Conservation (phyloP, 345 rosid genomes). For the Hibiscus mutabilis region DNA sequence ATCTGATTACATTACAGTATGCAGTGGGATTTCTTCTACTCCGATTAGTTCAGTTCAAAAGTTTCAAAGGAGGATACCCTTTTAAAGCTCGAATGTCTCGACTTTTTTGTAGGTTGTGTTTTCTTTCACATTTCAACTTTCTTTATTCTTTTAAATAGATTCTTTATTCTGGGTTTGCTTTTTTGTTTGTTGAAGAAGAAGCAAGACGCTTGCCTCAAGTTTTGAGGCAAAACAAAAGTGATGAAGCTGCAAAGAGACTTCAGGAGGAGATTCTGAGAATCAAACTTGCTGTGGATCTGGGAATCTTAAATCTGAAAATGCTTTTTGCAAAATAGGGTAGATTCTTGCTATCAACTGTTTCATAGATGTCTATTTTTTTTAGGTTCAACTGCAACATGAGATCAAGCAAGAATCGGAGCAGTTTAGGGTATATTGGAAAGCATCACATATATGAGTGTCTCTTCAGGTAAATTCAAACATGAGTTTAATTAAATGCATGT, state of each 20-base stretch:
- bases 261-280: constrained; percentile 83
- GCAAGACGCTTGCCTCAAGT: constrained; percentile 96
- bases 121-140: no score
- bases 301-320: background rate
- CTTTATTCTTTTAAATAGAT: no score
- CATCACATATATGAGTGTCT: no score
- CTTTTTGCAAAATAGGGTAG: background rate
- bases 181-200: constrained; percentile 96
- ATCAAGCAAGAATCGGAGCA: constrained; percentile 14
- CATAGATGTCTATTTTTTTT: background rate
- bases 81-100: constrained; percentile 73
- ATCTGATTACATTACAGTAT: no score
- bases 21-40: constrained; percentile 47
- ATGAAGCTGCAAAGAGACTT: constrained; percentile 71
- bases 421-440: constrained; percentile 60
- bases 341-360: background rate
- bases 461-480: constrained; percentile 43
- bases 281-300: constrained; percentile 3
- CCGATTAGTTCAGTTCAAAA: constrained; percentile 78
- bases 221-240: constrained; percentile 92
- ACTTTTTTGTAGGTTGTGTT: no score
- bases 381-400: constrained; percentile 13
- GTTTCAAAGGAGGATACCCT: constrained; percentile 76
- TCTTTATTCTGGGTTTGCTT: no score
- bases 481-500: background rate